These are phyloP conservation scores for Aspergillus cristatus DNA, from an alignment of 495 filamentous ascomycete species.

Conservation along the genomic window DNA sequence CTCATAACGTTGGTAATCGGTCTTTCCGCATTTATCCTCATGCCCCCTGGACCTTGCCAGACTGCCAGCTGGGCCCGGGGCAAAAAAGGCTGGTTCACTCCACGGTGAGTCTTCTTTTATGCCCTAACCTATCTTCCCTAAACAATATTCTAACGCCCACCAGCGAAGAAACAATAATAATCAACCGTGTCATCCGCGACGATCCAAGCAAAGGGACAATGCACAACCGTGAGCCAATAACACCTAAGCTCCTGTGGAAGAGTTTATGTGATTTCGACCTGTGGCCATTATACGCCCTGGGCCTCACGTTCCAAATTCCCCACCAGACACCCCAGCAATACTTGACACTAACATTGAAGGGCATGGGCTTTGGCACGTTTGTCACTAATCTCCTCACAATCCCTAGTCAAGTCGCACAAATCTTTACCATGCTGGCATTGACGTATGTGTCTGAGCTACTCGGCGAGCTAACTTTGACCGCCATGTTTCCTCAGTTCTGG, in stretches of 20 bases:
- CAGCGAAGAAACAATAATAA: constrained; percentile 51
- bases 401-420: constrained; percentile 34
- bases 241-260: constrained; percentile 36
- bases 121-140: no score
- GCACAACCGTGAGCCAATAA: constrained; percentile 51
- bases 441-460: constrained; percentile 43
- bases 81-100: constrained; percentile 61
- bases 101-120: constrained; percentile 36
- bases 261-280: constrained; percentile 46
- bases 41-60: constrained; percentile 55
- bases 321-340: constrained; percentile 39
- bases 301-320: constrained; percentile 44
- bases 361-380: constrained; percentile 56
- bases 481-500: constrained; percentile 44
- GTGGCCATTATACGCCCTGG: constrained; percentile 45
- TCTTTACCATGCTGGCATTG: constrained; percentile 33
- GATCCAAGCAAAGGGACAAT: constrained; percentile 62
- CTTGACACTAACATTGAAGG: constrained; percentile 51
- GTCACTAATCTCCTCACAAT: constrained; percentile 57
- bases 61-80: constrained; percentile 51
- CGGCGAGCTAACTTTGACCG: constrained; percentile 38
- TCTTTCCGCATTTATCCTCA: constrained; percentile 45
- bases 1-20: constrained; percentile 44
- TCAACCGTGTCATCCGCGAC: constrained; percentile 64
- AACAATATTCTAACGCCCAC: constrained; percentile 3